phyloP scores from a whole-genome alignment of 108 stramenopile species.

The Nitzschia sp. region DNA sequence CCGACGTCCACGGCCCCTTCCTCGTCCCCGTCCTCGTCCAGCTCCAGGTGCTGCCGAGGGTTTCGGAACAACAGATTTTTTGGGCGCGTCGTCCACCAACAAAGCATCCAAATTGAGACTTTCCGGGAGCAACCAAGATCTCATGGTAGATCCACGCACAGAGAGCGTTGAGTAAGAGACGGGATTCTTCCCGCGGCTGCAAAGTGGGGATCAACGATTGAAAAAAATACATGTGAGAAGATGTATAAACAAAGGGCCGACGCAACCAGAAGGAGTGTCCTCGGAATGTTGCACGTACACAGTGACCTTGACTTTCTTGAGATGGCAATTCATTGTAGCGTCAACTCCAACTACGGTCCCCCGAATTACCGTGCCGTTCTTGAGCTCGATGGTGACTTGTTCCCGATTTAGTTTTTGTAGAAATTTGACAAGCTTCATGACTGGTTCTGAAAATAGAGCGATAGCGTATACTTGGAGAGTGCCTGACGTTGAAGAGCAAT shows the following conservation, averaged over 20 bases:
- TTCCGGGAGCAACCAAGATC: slow-evolving; percentile 96
- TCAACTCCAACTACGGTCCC: slow-evolving; percentile 97
- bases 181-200: slow-evolving; percentile 86
- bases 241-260: too few species aligned
- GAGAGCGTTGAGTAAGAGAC: slow-evolving; percentile 87
- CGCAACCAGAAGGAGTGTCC: neutral
- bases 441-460: neutral
- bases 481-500: too few species aligned
- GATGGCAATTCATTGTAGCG: slow-evolving; percentile 98
- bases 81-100: slow-evolving; percentile 94
- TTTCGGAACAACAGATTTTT: slow-evolving; percentile 54
- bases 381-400: slow-evolving; percentile 97
- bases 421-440: slow-evolving; percentile 92
- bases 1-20: slow-evolving; percentile 64
- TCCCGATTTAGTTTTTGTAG: slow-evolving; percentile 97
- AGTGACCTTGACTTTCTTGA: slow-evolving; percentile 95
- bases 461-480: too few species aligned
- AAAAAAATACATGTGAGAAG: slow-evolving; percentile 1
- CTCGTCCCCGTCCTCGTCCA: slow-evolving; percentile 53
- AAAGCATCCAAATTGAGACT: slow-evolving; percentile 94
- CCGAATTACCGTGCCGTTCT: slow-evolving; percentile 96
- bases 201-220: slow-evolving; percentile 2
- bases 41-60: slow-evolving; percentile 33
- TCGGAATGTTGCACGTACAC: slow-evolving; percentile 52
- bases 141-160: slow-evolving; percentile 93